phyloP scores from a whole-genome alignment of 2,329 filamentous ascomycete genomes.

The Trichoderma asperellum region DNA sequence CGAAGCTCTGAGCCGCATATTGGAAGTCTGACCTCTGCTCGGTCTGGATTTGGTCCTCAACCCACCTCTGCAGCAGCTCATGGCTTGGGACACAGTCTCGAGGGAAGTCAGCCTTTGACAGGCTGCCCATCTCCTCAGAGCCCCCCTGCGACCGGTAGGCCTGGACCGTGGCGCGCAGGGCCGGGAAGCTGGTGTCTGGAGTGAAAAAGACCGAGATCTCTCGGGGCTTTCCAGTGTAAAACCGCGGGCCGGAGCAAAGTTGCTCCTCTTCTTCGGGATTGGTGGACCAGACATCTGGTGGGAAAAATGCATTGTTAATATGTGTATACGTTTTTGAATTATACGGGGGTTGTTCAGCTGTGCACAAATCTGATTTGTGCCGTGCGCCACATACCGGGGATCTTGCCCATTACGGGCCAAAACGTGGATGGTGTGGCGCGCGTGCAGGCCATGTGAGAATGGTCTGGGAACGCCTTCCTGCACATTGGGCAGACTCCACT shows the following conservation, averaged over 20 bases:
- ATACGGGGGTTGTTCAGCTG: background rate
- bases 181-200: constrained; percentile 43
- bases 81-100: constrained; percentile 45
- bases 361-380: constrained; percentile 22
- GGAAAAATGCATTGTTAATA: constrained; percentile 33
- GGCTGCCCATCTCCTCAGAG: constrained; percentile 37
- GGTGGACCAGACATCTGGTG: constrained; percentile 45
- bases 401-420: constrained; percentile 46
- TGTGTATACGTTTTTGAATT: background rate
- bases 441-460: constrained; percentile 47
- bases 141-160: constrained; percentile 43
- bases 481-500: constrained; percentile 49
- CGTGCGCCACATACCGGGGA: constrained; percentile 42
- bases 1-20: constrained; percentile 43
- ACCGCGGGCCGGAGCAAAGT: constrained; percentile 42
- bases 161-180: constrained; percentile 46
- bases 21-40: constrained; percentile 42
- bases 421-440: constrained; percentile 44
- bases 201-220: constrained; percentile 45
- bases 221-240: constrained; percentile 44
- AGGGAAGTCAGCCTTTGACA: constrained; percentile 44
- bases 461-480: constrained; percentile 47
- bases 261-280: constrained; percentile 42
- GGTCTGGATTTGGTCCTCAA: constrained; percentile 43
- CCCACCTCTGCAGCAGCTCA: constrained; percentile 44